phyloP scores from a whole-genome alignment of 2,329 filamentous ascomycete species.

The Didymella arachidicola region DNA sequence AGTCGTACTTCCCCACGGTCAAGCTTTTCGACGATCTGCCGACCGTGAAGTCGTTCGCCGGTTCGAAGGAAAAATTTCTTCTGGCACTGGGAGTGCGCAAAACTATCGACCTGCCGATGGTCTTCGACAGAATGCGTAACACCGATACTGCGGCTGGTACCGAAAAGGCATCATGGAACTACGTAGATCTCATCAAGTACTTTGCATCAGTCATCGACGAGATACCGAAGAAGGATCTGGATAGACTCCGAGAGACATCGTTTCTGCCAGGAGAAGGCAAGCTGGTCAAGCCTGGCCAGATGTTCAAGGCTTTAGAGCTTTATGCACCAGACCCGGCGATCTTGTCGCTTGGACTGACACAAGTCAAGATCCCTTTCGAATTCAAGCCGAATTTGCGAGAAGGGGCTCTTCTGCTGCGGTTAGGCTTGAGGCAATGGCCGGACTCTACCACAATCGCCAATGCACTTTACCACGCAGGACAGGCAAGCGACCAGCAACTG shows the following conservation, averaged over 20 bases:
- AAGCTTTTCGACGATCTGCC: conserved; percentile 95
- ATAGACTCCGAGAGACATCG: conserved; percentile 76
- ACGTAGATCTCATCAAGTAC: conserved; percentile 94
- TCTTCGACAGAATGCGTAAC: conserved; percentile 84
- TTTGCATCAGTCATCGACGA: conserved; percentile 88
- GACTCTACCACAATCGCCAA: conserved; percentile 76
- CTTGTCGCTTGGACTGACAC: conserved; percentile 44
- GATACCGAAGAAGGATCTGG: conserved; percentile 83
- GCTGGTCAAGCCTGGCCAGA: conserved; percentile 36
- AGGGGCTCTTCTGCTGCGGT: conserved; percentile 72
- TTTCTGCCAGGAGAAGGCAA: conserved; percentile 75
- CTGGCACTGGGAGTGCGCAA: conserved; percentile 86
- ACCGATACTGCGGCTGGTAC: conserved; percentile 59
- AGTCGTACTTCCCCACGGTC: conserved; percentile 93
- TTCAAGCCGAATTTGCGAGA: conserved; percentile 63
- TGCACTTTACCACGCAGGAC: conserved; percentile 73
- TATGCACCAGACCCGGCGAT: conserved; percentile 48
- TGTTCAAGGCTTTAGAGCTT: conserved; percentile 48
- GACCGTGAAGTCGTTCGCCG: conserved; percentile 73
- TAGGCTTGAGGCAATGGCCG: conserved; percentile 79
- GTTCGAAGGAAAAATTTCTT: conserved; percentile 91
- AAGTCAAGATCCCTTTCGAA: conserved; percentile 80
- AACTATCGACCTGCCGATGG: conserved; percentile 91
- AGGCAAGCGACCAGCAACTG: conserved; percentile 59
- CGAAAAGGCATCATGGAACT: conserved; percentile 76